Evolutionary conservation across 148 eudicot genomes (phyloP), one percentile per base, ranked within the genome.

Genomic region (Chenopodium suecicum): DNA sequence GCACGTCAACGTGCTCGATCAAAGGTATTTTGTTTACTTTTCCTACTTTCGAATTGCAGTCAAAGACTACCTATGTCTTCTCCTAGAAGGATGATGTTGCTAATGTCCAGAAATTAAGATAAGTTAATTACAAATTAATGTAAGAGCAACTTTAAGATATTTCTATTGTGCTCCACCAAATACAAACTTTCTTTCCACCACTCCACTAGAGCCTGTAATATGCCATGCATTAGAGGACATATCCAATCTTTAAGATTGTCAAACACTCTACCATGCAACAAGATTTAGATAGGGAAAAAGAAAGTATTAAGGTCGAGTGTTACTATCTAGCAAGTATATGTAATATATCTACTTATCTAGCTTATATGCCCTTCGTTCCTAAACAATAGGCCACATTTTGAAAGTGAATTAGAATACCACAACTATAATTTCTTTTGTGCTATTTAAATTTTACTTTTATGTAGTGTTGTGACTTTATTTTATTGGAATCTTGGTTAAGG

Each of bases 1-100:
- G 99, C 89, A 74, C 97, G 97, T 17, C 94, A 90, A 48, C 98
- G 94, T 83, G 83, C 99, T 83, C 91, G 97, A 70, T 93, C 98
- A 70, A 95, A 93, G 97, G 97, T 95, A 84, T 48, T 31, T 7
- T 17, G 16, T 17, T 46, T 4, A 41, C 58, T 71, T 73, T 71
- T 73, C 6, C 17, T 46, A 22, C 29, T 22, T 73, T 47, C 47
- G 2, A 11, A n/a, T 22, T 23, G 17, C 58, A 34, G 23, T 8
- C n/a, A 17, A 37, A 70, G 27, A 44, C 20, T 31, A 48, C 17
- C 70, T 25, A 19, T 20, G 22, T 62, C 4, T 37, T 72, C 17
- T 20, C 32, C 2, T 72, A 14, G 14, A 16, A 20, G 37, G 11
- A 7, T 72, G 4, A 44, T 72, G 16, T 72, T 72, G 34, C 70